A percentile compares a stretch with the other conserved stretches of the same genome.
Evolutionary conservation across 331 rosid species (phyloP).

Genomic region (Malus hybrid): DNA sequence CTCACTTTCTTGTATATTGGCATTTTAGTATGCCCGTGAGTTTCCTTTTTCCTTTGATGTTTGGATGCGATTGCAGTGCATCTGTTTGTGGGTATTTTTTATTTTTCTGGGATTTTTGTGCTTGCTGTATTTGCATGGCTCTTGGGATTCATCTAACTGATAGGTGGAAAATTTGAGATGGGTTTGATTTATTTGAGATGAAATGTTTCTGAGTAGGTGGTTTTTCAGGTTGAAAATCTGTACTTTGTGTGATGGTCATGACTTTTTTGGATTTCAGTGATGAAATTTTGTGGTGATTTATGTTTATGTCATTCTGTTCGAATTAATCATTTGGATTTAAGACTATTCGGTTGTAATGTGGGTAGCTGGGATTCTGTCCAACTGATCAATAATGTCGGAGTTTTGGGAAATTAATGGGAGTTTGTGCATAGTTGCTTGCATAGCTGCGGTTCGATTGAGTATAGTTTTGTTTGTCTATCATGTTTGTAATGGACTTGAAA

Average conservation of each 20-base stretch:
- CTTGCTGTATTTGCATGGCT: neutral
- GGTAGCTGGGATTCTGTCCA: neutral
- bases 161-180: slow-evolving; percentile 1
- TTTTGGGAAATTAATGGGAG: neutral
- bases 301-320: neutral
- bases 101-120: neutral
- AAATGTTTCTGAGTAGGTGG: neutral
- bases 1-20: neutral
- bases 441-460: slow-evolving; percentile 2
- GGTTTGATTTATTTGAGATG: slow-evolving; percentile 9
- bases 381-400: neutral
- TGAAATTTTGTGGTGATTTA: neutral
- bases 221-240: neutral
- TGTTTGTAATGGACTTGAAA: neutral
- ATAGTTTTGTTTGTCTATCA: neutral
- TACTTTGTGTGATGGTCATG: neutral
- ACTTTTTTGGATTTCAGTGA: neutral
- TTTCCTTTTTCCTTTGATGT: neutral
- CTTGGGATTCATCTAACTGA: slow-evolving; percentile 12
- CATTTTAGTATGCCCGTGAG: neutral
- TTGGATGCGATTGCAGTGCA: slow-evolving; percentile 9
- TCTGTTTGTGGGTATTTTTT: slow-evolving; percentile 2
- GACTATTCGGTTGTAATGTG: neutral
- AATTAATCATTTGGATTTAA: neutral
- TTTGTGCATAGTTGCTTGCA: neutral